These are phyloP conservation scores for Pleurotus djamor DNA, from an alignment of 768 basidiomycete species.

Conservation along the genomic window DNA sequence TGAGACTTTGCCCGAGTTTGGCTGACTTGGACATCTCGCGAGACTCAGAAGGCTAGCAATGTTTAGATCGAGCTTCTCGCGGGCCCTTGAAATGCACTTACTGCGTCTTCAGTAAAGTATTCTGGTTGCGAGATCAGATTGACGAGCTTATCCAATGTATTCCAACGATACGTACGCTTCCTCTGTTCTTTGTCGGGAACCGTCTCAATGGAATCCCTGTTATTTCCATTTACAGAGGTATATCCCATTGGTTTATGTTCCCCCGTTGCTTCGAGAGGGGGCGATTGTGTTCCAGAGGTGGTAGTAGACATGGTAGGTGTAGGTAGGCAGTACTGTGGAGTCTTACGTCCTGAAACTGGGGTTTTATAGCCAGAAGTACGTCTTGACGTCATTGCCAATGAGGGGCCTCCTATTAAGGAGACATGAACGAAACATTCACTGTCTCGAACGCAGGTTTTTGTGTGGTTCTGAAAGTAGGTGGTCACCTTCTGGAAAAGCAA, in stretches of 20 bases:
- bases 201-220: constrained; percentile 21
- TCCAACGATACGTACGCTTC: constrained; percentile 28
- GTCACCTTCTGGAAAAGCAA: too few species aligned
- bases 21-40: not conserved
- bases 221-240: constrained; percentile 30
- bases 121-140: not conserved
- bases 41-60: not conserved
- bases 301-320: not conserved
- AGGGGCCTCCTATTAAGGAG: too few species aligned
- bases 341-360: not conserved
- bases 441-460: too few species aligned
- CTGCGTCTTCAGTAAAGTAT: too few species aligned
- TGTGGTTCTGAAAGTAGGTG: too few species aligned
- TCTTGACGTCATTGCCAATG: too few species aligned
- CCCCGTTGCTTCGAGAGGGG: constrained; percentile 48
- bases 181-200: constrained; percentile 42
- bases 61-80: not conserved
- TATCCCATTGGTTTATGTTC: constrained; percentile 47
- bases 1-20: constrained; percentile 12
- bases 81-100: too few species aligned
- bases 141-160: not conserved
- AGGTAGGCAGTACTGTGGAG: not conserved
- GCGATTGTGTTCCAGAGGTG: constrained; percentile 48
- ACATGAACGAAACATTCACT: too few species aligned
- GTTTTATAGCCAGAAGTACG: too few species aligned